phyloP scores from a whole-genome alignment of 2,329 filamentous ascomycete genomes.

The Allantophomopsis cytisporea region DNA sequence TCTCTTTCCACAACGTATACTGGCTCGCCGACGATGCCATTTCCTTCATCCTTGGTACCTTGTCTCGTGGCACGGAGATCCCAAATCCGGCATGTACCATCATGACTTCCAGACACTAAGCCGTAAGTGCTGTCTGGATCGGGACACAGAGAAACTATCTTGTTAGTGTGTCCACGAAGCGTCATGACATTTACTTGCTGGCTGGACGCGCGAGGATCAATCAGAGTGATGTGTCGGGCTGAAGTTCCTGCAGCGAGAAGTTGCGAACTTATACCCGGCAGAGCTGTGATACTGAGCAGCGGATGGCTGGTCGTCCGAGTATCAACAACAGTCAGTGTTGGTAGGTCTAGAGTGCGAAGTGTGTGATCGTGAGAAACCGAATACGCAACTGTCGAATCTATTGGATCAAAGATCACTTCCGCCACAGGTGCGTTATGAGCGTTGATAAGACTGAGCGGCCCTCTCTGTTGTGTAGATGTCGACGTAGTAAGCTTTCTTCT shows the following conservation, averaged over 20 bases:
- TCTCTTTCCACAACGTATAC: conserved; percentile 67
- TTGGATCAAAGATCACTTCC: conserved; percentile 71
- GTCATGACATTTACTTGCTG: conserved; percentile 73
- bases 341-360: conserved; percentile 80
- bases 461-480: conserved; percentile 47
- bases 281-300: conserved; percentile 63
- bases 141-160: conserved; percentile 35
- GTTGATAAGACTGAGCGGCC: conserved; percentile 60
- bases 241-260: conserved; percentile 64
- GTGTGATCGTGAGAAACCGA: conserved; percentile 86
- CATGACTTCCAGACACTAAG: conserved; percentile 81
- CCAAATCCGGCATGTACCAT: conserved; percentile 89
- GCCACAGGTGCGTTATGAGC: conserved; percentile 62
- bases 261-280: conserved; percentile 41
- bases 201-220: conserved; percentile 75
- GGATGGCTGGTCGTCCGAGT: conserved; percentile 75
- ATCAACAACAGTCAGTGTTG: conserved; percentile 66
- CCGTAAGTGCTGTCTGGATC: conserved; percentile 56
- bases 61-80: conserved; percentile 64
- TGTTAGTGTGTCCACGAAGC: conserved; percentile 79
- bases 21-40: conserved; percentile 52
- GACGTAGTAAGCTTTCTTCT: conserved; percentile 54
- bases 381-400: conserved; percentile 81
- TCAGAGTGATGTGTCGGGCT: conserved; percentile 78
- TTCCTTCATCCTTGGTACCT: conserved; percentile 43